Conservation (phyloP, 1,284 basidiomycete species). For the Melampsora larici-populina region DNA sequence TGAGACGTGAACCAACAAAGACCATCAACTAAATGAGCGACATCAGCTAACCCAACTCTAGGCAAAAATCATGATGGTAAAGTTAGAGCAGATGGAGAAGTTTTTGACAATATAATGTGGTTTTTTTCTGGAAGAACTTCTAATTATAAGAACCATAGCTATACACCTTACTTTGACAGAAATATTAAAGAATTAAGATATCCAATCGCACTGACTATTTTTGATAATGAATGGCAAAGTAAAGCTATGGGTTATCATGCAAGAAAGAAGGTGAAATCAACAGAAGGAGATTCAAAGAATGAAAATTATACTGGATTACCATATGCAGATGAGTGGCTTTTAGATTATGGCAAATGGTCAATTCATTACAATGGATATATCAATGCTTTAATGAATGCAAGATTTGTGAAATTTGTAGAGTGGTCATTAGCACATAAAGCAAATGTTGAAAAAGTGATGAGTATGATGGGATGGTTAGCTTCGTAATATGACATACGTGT, state of each 20-base stretch:
- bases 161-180: too few species aligned
- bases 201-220: too few species aligned
- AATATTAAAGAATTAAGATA: too few species aligned
- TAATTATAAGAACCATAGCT: too few species aligned
- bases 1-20: too few species aligned
- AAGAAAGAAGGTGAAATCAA: not conserved
- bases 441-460: not conserved
- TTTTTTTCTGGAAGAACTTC: too few species aligned
- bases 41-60: too few species aligned
- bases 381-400: not conserved
- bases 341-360: not conserved
- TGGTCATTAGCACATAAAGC: slow-evolving; percentile 6
- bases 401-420: not conserved
- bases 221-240: not conserved
- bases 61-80: too few species aligned
- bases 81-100: too few species aligned
- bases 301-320: not conserved
- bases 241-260: not conserved
- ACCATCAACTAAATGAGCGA: too few species aligned
- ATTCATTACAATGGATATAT: not conserved
- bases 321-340: too few species aligned
- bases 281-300: not conserved
- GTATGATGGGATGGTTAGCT: not conserved
- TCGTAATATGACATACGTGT: not conserved
- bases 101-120: too few species aligned